phyloP scores from a whole-genome alignment of 1,284 basidiomycete genomes.

The Malassezia caprae region DNA sequence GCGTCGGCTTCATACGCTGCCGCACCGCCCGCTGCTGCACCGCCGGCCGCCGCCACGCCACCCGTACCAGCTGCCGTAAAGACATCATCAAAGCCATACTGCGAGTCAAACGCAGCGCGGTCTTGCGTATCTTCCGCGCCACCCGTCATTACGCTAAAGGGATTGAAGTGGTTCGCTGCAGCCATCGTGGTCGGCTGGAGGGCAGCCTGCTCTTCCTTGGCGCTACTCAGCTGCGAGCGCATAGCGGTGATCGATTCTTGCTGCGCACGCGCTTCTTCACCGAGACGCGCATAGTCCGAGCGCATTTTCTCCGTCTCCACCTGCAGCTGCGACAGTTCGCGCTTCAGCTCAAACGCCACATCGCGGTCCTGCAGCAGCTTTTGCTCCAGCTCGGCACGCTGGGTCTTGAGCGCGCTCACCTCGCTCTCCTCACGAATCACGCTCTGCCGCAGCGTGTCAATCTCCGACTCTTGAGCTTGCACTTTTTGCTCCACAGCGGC shows the following conservation, averaged over 20 bases:
- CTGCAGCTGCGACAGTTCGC: conserved; percentile 68
- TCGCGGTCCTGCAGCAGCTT: conserved; percentile 82
- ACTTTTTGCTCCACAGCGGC: conserved; percentile 64
- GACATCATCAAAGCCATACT: conserved; percentile 2
- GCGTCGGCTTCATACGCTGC: neutral
- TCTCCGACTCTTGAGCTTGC: conserved; percentile 62
- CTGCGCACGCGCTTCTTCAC: conserved; percentile 89
- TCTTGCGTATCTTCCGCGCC: conserved; percentile 25
- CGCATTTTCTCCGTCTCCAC: conserved; percentile 65
- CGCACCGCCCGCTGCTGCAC: neutral
- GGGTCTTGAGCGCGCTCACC: conserved; percentile 72
- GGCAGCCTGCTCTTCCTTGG: conserved; percentile 67
- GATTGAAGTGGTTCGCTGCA: conserved; percentile 55
- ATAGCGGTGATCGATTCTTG: conserved; percentile 88
- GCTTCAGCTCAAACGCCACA: conserved; percentile 75
- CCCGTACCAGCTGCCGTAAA: conserved; percentile 7
- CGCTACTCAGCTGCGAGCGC: conserved; percentile 79
- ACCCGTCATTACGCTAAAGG: conserved; percentile 61
- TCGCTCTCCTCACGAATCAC: conserved; percentile 85
- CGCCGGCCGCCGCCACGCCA: neutral
- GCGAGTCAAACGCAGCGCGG: conserved; percentile 48
- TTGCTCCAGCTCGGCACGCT: conserved; percentile 87
- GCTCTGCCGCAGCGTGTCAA: conserved; percentile 67
- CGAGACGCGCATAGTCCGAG: conserved; percentile 70
- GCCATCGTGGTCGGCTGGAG: conserved; percentile 29